phyloP scores from a whole-genome alignment of 306 rosid genomes.

The Vigna hirtella region DNA sequence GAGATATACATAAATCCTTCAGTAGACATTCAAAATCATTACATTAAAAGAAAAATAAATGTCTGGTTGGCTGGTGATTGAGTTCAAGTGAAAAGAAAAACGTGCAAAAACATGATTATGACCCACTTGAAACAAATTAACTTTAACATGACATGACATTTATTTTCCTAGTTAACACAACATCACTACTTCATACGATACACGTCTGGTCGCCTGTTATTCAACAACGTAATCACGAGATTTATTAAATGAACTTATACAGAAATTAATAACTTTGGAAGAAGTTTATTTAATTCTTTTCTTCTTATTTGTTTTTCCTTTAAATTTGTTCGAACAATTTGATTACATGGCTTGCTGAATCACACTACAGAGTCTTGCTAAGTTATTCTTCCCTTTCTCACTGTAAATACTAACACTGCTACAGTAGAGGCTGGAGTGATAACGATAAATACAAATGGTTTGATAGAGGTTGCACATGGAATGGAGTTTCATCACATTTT shows the following conservation, averaged over 20 bases:
- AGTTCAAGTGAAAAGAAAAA: slow-evolving; percentile 7
- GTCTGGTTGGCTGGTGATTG: not conserved
- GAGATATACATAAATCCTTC: not conserved
- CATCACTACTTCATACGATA: too few relatives aligned
- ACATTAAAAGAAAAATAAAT: not conserved
- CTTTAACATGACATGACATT: slow-evolving; percentile 1
- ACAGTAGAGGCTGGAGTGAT: too few relatives aligned
- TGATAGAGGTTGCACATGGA: too few relatives aligned
- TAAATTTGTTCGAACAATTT: too few relatives aligned
- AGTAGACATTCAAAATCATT: not conserved
- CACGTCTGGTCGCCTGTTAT: not conserved
- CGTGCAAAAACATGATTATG: not conserved
- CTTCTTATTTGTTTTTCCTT: too few relatives aligned
- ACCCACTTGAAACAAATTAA: not conserved
- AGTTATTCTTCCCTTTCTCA: not conserved
- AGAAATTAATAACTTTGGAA: too few relatives aligned
- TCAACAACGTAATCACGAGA: not conserved
- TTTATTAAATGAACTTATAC: not conserved
- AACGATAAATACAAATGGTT: too few relatives aligned
- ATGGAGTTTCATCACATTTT: too few relatives aligned
- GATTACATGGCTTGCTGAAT: too few relatives aligned
- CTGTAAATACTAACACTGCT: not conserved
- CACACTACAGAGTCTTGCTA: too few relatives aligned
- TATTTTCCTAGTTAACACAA: not conserved
- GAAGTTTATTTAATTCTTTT: too few relatives aligned